Evolutionary conservation across 345 rosid species (phyloP).

Genomic region (Aegle marmelos): DNA sequence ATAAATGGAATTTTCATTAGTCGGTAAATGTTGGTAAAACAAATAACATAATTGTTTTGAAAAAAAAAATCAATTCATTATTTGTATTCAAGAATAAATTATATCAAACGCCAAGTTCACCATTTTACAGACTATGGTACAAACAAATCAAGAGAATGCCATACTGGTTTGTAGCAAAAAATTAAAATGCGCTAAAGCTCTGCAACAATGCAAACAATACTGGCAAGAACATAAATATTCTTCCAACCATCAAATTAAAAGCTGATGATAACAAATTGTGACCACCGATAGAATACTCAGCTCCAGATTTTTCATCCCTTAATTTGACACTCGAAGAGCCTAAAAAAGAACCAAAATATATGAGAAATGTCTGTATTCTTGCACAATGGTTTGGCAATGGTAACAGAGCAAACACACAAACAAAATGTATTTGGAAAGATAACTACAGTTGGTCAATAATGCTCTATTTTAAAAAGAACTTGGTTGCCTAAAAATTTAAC

Average conservation of each 20-base stretch:
- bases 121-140: conserved; percentile 20
- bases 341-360: conserved; percentile 24
- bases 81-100: conserved; percentile 12
- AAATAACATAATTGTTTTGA: neutral
- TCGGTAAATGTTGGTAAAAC: neutral
- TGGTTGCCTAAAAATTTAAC: neutral
- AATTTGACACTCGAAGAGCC: conserved; percentile 79
- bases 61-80: neutral
- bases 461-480: neutral
- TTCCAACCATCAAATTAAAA: conserved; percentile 22
- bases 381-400: neutral
- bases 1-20: too few species aligned
- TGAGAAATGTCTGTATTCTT: neutral
- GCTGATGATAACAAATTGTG: conserved; percentile 41
- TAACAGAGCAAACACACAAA: neutral
- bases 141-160: conserved; percentile 33
- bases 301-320: conserved; percentile 48
- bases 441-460: neutral
- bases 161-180: neutral
- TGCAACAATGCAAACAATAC: conserved; percentile 34
- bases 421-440: neutral
- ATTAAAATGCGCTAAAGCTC: conserved; percentile 26
- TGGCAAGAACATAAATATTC: conserved; percentile 28
- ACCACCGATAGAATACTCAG: conserved; percentile 44
- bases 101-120: conserved; percentile 9